Conservation (phyloP, 371 early-diverging fungal genomes). For the Blyttiomyces sp. region DNA sequence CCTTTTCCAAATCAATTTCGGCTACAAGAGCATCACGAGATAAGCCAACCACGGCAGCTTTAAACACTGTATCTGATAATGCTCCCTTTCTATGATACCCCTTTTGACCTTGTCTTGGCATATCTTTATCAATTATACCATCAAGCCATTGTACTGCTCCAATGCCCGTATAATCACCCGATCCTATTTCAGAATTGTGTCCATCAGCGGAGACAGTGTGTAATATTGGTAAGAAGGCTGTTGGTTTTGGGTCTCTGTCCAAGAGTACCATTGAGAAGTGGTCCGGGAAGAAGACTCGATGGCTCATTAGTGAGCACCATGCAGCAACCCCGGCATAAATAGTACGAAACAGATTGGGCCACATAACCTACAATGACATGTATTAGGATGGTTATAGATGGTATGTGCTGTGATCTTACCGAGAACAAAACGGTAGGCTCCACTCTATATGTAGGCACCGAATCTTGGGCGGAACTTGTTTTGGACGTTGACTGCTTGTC, state of each 20-base stretch:
- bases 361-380: too few species aligned
- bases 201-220: conserved; percentile 19
- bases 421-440: conserved; percentile 30
- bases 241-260: conserved; percentile 19
- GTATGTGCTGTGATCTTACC: too few species aligned
- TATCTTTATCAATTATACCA: too few species aligned
- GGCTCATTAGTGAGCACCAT: conserved; percentile 22
- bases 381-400: too few species aligned
- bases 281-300: conserved; percentile 21
- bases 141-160: conserved; percentile 1
- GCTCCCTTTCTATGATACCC: too few species aligned
- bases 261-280: conserved; percentile 22
- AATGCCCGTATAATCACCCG: too few species aligned
- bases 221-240: conserved; percentile 17
- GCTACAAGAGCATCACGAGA: conserved; percentile 23
- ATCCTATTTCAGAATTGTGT: background rate
- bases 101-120: too few species aligned
- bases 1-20: conserved; percentile 24
- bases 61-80: conserved; percentile 7
- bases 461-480: background rate
- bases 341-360: conserved; percentile 37
- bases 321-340: conserved; percentile 35
- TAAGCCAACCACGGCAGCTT: conserved; percentile 21
- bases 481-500: conserved; percentile 1
- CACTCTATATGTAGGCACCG: background rate